Percentiles rank a stretch among this genome's conserved stretches.
Conservation (phyloP, 2,329 filamentous ascomycete genomes). For the Penicillium sp. region DNA sequence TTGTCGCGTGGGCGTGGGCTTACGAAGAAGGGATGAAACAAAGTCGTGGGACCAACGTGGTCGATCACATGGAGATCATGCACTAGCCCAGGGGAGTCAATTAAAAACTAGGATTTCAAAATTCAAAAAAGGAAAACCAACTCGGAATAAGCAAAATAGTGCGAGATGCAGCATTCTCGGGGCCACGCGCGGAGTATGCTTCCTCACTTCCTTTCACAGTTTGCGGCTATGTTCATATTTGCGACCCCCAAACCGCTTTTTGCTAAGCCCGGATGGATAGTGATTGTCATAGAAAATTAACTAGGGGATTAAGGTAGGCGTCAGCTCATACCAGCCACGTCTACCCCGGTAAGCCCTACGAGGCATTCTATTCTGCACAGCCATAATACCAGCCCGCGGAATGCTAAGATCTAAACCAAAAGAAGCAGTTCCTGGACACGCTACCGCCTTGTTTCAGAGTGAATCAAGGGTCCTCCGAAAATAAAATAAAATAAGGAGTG, state of each 20-base stretch:
- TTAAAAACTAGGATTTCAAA: slow-evolving; percentile 3
- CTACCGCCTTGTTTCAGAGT: slow-evolving; percentile 16
- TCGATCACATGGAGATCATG: slow-evolving; percentile 27
- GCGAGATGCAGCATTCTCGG: slow-evolving; percentile 13
- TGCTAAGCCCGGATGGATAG: neutral
- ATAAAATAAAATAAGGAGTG: slow-evolving; percentile 7
- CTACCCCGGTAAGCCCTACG: slow-evolving; percentile 10
- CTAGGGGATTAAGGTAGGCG: neutral
- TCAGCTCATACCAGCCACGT: slow-evolving; percentile 23
- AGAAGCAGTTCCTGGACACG: slow-evolving; percentile 11
- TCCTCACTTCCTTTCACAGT: slow-evolving; percentile 13
- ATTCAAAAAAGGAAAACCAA: neutral
- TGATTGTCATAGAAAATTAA: neutral
- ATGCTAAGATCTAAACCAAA: slow-evolving; percentile 13
- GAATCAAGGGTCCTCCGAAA: slow-evolving; percentile 11
- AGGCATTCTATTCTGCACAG: slow-evolving; percentile 14
- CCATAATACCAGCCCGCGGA: slow-evolving; percentile 14
- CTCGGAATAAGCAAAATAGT: neutral
- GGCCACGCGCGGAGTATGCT: slow-evolving; percentile 18
- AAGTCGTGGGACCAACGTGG: slow-evolving; percentile 28
- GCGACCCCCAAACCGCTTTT: neutral
- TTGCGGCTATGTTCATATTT: slow-evolving; percentile 8
- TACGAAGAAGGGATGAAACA: slow-evolving; percentile 22
- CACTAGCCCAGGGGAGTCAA: slow-evolving; percentile 8
- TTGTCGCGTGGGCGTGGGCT: slow-evolving; percentile 28